Conservation (phyloP, 495 filamentous ascomycete genomes). For the Trichoderma parareesei region DNA sequence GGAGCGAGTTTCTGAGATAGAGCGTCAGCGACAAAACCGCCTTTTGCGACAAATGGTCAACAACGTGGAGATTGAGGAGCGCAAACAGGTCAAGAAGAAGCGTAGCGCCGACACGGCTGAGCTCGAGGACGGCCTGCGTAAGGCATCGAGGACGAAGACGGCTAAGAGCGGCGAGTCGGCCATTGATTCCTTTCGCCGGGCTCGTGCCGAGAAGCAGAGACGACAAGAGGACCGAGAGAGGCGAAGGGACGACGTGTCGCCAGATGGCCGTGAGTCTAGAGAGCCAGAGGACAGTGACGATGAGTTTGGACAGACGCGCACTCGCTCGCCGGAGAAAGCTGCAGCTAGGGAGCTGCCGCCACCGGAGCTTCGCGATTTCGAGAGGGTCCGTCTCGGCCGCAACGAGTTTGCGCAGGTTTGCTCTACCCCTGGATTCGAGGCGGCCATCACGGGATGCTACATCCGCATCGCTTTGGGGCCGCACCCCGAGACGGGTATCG, state of each 20-base stretch:
- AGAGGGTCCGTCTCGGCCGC: slow-evolving; percentile 73
- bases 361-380: slow-evolving; percentile 69
- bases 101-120: slow-evolving; percentile 70
- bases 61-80: slow-evolving; percentile 49
- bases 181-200: slow-evolving; percentile 75
- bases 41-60: slow-evolving; percentile 75
- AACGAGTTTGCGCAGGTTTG: slow-evolving; percentile 75
- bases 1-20: slow-evolving; percentile 73
- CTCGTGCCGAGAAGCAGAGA: slow-evolving; percentile 74
- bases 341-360: slow-evolving; percentile 37
- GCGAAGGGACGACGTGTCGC: slow-evolving; percentile 37
- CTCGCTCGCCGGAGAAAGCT: slow-evolving; percentile 33
- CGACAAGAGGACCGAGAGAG: slow-evolving; percentile 61
- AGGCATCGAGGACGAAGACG: slow-evolving; percentile 76
- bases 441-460: slow-evolving; percentile 69
- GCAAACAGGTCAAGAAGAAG: slow-evolving; percentile 53
- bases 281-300: slow-evolving; percentile 68
- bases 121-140: slow-evolving; percentile 61
- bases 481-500: slow-evolving; percentile 55
- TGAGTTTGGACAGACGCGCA: slow-evolving; percentile 47
- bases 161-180: slow-evolving; percentile 62
- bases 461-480: slow-evolving; percentile 71
- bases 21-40: slow-evolving; percentile 71
- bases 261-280: slow-evolving; percentile 33
- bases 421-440: slow-evolving; percentile 83